Evolutionary conservation across 345 rosid species (phyloP).

Genomic region (Dovyalis caffra): DNA sequence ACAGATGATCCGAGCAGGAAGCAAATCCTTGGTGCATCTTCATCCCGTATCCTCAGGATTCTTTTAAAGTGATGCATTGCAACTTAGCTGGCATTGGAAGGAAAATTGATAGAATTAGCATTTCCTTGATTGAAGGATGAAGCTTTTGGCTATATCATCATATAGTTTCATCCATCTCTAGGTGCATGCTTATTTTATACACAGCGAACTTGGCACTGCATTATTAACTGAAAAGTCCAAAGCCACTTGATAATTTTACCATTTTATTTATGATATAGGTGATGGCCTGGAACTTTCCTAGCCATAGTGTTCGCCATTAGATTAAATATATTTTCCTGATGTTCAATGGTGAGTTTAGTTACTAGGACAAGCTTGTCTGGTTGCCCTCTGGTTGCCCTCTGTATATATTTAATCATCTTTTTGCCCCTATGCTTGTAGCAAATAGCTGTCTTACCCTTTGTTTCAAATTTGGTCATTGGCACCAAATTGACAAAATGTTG

Average conservation of each 20-base stretch:
- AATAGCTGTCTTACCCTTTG: neutral
- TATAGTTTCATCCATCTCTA: neutral
- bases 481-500: neutral
- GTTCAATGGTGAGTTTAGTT: neutral
- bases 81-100: neutral
- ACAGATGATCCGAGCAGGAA: conserved; percentile 75
- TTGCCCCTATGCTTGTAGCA: neutral
- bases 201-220: neutral
- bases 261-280: neutral
- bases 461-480: neutral
- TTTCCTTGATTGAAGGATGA: neutral
- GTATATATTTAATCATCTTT: neutral
- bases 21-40: conserved; percentile 55
- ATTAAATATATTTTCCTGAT: neutral
- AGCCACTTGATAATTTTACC: neutral
- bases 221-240: neutral
- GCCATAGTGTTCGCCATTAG: neutral
- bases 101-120: neutral
- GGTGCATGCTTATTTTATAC: neutral
- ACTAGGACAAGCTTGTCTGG: neutral
- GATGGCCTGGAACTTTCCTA: neutral
- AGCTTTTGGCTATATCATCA: neutral
- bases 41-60: conserved; percentile 74
- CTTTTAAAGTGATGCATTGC: neutral
- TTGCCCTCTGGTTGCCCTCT: neutral